Evolutionary conservation across 495 filamentous ascomycete species (phyloP), one percentile per base, ranked within the genome.

Genomic region (Amniculicola lignicola): DNA sequence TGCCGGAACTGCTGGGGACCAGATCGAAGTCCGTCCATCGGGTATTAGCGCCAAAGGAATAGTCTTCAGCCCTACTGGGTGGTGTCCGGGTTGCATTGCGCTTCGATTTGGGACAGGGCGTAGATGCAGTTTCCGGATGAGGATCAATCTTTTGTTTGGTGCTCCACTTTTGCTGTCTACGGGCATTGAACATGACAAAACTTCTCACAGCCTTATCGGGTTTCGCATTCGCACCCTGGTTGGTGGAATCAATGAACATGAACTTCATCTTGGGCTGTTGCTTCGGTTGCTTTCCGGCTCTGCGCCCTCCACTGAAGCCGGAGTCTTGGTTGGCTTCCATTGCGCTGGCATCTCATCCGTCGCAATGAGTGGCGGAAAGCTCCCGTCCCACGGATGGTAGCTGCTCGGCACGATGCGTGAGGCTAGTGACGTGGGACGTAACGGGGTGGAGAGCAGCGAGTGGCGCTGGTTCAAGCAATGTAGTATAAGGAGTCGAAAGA

Each of bases 111-210:
- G 35, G 22, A 19, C 14, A 21, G 23, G 25, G 21, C 33, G 28
- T 44, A 46, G 33, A 16, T 4, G 29, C 22, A 2, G 15, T 19
- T 37, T 27, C 35, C 25, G 51, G 1, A 11, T 43, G 19, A 21
- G 36, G 35, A 31, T 29, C 5, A 24, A 12, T 37, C 41, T 52
- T 59, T 40, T 63, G 52, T 37, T 49, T 38, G 1, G 63, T 66
- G 15, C 59, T 63, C 63, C 63, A 66, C 0, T 51, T 45, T 44
- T 54, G 49, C 22, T 57, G 42, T 14, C 52, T 41, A 16, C 63
- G 48, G 46, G 63, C 63, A 36, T 53, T 29, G 12, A 61, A 56
- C 63, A 66, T 66, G 3, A 66, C 60, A 55, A 66, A 66, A 3
- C 55, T 61, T 16, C 63, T 33, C 16, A 63, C 51, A 11, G 58